These are phyloP conservation scores for Anisodus tanguticus DNA, from an alignment of 257 asterid genomes.

Conservation along the genomic window DNA sequence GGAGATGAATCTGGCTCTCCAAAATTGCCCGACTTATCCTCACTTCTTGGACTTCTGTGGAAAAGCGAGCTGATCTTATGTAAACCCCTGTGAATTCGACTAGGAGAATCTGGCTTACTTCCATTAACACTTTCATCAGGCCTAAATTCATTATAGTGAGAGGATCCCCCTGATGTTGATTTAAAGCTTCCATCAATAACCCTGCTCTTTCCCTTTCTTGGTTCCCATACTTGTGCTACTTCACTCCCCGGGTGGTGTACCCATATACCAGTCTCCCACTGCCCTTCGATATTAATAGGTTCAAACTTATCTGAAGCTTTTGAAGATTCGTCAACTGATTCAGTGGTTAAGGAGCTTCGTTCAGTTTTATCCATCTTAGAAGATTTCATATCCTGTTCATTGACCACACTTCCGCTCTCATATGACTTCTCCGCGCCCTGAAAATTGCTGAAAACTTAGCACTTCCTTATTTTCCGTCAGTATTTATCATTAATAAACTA, in stretches of 20 bases:
- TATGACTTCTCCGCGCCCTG: constrained; percentile 54
- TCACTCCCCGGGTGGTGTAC: constrained; percentile 95
- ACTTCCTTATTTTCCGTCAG: background rate
- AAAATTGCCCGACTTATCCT: constrained; percentile 43
- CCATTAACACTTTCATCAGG: constrained; percentile 59
- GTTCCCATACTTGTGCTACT: constrained; percentile 81
- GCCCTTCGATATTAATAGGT: constrained; percentile 74
- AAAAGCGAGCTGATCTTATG: constrained; percentile 65
- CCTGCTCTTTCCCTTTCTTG: constrained; percentile 75
- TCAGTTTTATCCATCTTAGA: constrained; percentile 46
- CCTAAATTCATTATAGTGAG: constrained; percentile 50
- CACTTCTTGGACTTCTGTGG: constrained; percentile 53
- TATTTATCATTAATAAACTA: background rate
- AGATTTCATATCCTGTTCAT: constrained; percentile 41
- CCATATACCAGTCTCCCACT: constrained; percentile 81
- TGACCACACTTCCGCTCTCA: constrained; percentile 38
- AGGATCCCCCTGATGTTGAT: constrained; percentile 38
- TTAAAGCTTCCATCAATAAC: constrained; percentile 47
- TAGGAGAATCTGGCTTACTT: constrained; percentile 45
- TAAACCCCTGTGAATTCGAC: constrained; percentile 58
- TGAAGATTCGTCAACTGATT: constrained; percentile 47
- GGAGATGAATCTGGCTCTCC: constrained; percentile 56
- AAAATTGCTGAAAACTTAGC: constrained; percentile 15
- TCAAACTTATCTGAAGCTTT: constrained; percentile 69
- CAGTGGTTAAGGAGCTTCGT: constrained; percentile 48